Percentiles rank a stretch among this genome's conserved stretches.
phyloP scores from a whole-genome alignment of 2,329 filamentous ascomycete species.

The Alternaria angustiovoidea region DNA sequence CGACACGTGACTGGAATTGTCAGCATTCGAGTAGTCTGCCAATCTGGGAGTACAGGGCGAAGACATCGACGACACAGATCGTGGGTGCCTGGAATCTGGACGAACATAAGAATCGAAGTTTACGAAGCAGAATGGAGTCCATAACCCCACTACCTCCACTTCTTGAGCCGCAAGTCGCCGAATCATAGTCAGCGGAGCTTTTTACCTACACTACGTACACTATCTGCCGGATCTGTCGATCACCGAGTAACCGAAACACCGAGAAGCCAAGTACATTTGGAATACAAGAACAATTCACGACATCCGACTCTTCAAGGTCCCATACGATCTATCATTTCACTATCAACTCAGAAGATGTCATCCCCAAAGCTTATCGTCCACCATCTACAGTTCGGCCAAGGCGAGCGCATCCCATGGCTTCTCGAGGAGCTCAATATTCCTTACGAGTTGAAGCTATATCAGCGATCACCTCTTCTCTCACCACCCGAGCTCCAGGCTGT shows the following conservation, averaged over 20 bases:
- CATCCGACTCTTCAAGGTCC: not conserved
- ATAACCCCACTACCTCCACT: not conserved
- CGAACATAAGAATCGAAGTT: not conserved
- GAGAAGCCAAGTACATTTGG: conserved; percentile 3
- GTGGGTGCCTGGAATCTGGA: not conserved
- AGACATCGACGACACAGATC: not conserved
- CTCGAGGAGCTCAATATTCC: conserved; percentile 68
- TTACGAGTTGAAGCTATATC: conserved; percentile 61
- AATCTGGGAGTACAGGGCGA: not conserved
- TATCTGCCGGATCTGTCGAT: conserved; percentile 13
- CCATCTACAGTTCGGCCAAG: conserved; percentile 61
- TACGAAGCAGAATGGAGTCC: not conserved
- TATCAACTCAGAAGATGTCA: conserved; percentile 18
- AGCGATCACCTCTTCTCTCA: conserved; percentile 56
- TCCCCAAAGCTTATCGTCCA: conserved; percentile 45
- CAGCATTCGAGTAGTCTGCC: conserved; percentile 1
- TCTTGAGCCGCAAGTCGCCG: not conserved
- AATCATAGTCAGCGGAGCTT: conserved; percentile 16
- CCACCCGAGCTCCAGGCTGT: conserved; percentile 40
- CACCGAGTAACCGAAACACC: conserved; percentile 15
- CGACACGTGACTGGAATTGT: not conserved
- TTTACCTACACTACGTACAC: not conserved
- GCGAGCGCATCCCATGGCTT: conserved; percentile 70
- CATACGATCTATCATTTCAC: not conserved
- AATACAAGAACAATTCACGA: conserved; percentile 1